phyloP scores from a whole-genome alignment of 2,329 filamentous ascomycete species.

The Aspergillus sp. region DNA sequence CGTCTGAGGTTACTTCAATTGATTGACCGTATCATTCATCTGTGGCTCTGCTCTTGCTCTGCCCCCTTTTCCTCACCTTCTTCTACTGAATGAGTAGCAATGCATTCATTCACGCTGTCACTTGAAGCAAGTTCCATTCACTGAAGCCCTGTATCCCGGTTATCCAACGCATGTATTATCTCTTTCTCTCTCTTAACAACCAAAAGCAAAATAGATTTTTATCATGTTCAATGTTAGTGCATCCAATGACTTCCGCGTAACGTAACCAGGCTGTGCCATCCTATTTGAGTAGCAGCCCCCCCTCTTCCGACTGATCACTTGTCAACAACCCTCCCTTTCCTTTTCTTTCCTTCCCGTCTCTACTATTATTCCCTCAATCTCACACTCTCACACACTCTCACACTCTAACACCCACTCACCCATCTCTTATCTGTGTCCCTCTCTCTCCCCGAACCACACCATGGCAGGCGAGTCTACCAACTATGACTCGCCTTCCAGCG shows the following conservation, averaged over 20 bases:
- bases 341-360: neutral
- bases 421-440: neutral
- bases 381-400: neutral
- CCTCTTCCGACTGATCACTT: neutral
- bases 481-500: neutral
- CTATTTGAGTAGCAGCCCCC: neutral
- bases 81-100: neutral
- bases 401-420: no score
- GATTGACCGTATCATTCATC: conserved; percentile 16
- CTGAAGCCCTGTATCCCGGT: neutral
- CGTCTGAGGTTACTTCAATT: conserved; percentile 14
- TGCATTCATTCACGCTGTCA: neutral
- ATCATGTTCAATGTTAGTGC: neutral
- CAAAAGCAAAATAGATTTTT: neutral
- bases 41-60: neutral
- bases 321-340: neutral
- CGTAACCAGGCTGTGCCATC: neutral
- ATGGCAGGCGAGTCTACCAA: neutral
- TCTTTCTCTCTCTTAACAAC: neutral
- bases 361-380: neutral
- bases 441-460: neutral
- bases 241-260: neutral
- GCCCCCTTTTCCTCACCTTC: neutral
- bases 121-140: neutral
- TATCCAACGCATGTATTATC: neutral